A percentile compares a stretch with the other conserved stretches of the same genome.
phyloP scores from a whole-genome alignment of 371 early-diverging fungal genomes.

The Mortierella sp. region DNA sequence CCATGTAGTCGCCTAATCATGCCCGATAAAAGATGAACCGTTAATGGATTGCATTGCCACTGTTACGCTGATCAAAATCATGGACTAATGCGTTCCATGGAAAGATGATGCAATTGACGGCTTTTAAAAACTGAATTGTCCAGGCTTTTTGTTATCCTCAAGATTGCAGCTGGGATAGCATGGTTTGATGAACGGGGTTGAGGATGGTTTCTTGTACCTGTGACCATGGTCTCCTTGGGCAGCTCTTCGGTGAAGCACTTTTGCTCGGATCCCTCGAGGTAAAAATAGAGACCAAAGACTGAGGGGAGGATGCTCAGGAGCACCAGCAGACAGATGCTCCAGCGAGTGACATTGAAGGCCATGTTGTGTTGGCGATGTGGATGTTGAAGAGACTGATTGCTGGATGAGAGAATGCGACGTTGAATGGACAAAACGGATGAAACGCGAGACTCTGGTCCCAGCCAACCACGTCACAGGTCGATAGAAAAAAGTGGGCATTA shows the following conservation, averaged over 20 bases:
- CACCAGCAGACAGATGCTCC: slow-evolving; percentile 45
- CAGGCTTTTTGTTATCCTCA: no score
- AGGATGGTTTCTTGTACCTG: slow-evolving; percentile 61
- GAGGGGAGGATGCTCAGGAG: slow-evolving; percentile 53
- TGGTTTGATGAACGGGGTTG: no score
- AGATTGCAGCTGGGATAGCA: no score
- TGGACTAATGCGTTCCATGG: no score
- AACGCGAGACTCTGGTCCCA: no score
- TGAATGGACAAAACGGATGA: no score
- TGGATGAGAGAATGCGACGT: no score
- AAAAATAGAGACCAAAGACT: slow-evolving; percentile 80
- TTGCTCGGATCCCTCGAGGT: slow-evolving; percentile 86
- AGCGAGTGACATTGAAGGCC: slow-evolving; percentile 47
- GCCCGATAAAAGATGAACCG: no score
- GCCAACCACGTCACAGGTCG: slow-evolving; percentile 9
- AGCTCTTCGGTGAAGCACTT: slow-evolving; percentile 97
- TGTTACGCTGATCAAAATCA: no score
- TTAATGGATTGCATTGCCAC: background rate
- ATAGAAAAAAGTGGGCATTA: background rate
- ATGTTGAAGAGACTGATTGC: background rate
- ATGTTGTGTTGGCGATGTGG: slow-evolving; percentile 18
- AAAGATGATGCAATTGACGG: no score
- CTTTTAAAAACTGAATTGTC: no score
- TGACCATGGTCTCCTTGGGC: slow-evolving; percentile 89
- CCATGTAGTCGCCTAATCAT: slow-evolving; percentile 76